These are phyloP conservation scores for Solanum stenotomum DNA, from an alignment of 257 asterid species.

Conservation along the genomic window DNA sequence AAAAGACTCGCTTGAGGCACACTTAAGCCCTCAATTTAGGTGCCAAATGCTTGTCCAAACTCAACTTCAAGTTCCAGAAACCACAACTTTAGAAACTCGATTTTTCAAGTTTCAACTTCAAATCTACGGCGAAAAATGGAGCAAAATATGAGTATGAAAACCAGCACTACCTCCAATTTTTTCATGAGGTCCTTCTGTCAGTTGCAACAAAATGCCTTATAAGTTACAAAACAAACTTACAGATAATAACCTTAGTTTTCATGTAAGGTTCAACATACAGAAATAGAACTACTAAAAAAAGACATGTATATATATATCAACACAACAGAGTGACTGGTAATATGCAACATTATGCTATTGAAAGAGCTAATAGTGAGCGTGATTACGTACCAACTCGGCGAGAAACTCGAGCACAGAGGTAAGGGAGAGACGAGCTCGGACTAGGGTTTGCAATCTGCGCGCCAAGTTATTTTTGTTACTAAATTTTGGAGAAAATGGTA, in stretches of 20 bases:
- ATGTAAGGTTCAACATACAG: neutral
- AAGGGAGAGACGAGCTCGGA: neutral
- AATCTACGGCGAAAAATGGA: neutral
- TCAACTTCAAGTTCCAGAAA: neutral
- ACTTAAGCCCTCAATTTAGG: neutral
- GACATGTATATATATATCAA: neutral
- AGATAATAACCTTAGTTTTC: neutral
- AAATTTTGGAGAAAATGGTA: neutral
- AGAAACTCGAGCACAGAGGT: neutral
- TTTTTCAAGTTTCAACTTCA: neutral
- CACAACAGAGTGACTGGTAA: neutral
- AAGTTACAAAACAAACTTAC: neutral
- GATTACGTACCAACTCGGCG: neutral
- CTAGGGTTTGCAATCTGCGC: neutral
- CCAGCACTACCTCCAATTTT: neutral
- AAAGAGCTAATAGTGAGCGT: neutral
- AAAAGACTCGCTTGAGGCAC: neutral
- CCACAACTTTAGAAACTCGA: neutral
- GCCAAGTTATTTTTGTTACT: neutral
- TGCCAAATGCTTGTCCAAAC: neutral
- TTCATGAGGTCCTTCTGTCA: neutral
- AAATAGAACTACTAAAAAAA: neutral
- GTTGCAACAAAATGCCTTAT: neutral
- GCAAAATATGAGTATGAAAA: neutral
- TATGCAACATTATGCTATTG: neutral